phyloP scores from a whole-genome alignment of 352 stramenopile genomes.

The Peronospora destructor region DNA sequence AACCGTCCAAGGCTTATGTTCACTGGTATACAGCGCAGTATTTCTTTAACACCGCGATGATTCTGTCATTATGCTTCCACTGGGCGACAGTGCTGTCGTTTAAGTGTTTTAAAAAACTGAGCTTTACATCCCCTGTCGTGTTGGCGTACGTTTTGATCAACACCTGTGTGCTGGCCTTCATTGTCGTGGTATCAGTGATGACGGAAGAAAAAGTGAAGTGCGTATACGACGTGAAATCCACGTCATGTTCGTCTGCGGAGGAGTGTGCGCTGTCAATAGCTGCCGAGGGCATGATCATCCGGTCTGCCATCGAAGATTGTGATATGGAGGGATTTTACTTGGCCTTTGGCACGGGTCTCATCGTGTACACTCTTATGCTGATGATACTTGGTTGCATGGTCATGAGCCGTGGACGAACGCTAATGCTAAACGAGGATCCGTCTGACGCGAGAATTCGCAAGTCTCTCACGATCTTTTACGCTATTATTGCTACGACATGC shows the following conservation, averaged over 20 bases:
- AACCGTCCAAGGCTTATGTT: slow-evolving; percentile 79
- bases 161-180: slow-evolving; percentile 52
- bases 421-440: slow-evolving; percentile 85
- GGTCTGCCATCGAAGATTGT: slow-evolving; percentile 60
- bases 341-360: slow-evolving; percentile 65
- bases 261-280: slow-evolving; percentile 54
- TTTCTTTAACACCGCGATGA: slow-evolving; percentile 85
- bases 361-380: slow-evolving; percentile 79
- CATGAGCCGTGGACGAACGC: slow-evolving; percentile 71
- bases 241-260: slow-evolving; percentile 44
- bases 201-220: slow-evolving; percentile 57
- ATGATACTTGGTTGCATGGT: slow-evolving; percentile 85
- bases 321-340: slow-evolving; percentile 79
- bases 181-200: slow-evolving; percentile 51
- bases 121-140: slow-evolving; percentile 69
- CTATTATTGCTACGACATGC: slow-evolving; percentile 81
- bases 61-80: slow-evolving; percentile 84
- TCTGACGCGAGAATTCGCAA: slow-evolving; percentile 75
- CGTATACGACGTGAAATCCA: slow-evolving; percentile 59
- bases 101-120: slow-evolving; percentile 85
- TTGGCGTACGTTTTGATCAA: slow-evolving; percentile 65
- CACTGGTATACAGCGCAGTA: slow-evolving; percentile 84
- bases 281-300: slow-evolving; percentile 59
- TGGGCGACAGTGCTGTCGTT: slow-evolving; percentile 80
- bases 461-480: slow-evolving; percentile 84